Conservation (phyloP, 2,329 filamentous ascomycete genomes). For the Metarhizium sp. region DNA sequence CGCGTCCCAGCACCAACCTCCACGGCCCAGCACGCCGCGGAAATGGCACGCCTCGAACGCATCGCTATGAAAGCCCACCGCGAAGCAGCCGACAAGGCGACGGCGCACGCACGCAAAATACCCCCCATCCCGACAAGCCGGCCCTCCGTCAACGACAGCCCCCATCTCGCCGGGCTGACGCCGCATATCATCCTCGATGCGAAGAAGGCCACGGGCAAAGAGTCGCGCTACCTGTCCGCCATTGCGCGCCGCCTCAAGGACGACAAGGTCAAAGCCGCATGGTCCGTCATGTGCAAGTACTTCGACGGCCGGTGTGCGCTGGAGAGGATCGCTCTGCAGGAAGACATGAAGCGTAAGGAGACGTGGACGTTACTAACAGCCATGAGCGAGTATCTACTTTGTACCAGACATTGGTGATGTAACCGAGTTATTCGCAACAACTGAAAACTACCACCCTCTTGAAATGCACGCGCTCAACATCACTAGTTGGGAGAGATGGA, state of each 20-base stretch:
- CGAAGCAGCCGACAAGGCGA: slow-evolving; percentile 46
- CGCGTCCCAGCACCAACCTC: slow-evolving; percentile 1
- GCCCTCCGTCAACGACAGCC: slow-evolving; percentile 46
- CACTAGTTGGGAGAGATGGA: too few relatives aligned
- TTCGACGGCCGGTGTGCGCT: slow-evolving; percentile 80
- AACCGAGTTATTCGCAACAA: background rate
- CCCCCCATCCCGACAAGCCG: slow-evolving; percentile 40
- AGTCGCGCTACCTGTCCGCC: slow-evolving; percentile 62
- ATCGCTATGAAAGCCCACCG: slow-evolving; percentile 46
- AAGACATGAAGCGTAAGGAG: slow-evolving; percentile 79
- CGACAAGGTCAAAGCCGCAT: slow-evolving; percentile 52
- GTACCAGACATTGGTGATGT: slow-evolving; percentile 58
- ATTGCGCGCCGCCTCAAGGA: slow-evolving; percentile 46
- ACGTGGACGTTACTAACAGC: slow-evolving; percentile 56
- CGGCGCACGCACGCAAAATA: slow-evolving; percentile 42
- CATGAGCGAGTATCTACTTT: slow-evolving; percentile 61
- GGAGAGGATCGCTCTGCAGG: slow-evolving; percentile 76
- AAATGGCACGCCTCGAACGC: slow-evolving; percentile 51
- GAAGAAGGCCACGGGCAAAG: slow-evolving; percentile 66
- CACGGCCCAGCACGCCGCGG: slow-evolving; percentile 41
- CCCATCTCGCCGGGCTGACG: slow-evolving; percentile 45
- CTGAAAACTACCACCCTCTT: too few relatives aligned
- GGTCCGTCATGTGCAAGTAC: slow-evolving; percentile 70
- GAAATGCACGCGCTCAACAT: background rate
- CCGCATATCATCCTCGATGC: slow-evolving; percentile 70